Conservation (phyloP, 352 stramenopile genomes). For the Globisporangium parvum region DNA sequence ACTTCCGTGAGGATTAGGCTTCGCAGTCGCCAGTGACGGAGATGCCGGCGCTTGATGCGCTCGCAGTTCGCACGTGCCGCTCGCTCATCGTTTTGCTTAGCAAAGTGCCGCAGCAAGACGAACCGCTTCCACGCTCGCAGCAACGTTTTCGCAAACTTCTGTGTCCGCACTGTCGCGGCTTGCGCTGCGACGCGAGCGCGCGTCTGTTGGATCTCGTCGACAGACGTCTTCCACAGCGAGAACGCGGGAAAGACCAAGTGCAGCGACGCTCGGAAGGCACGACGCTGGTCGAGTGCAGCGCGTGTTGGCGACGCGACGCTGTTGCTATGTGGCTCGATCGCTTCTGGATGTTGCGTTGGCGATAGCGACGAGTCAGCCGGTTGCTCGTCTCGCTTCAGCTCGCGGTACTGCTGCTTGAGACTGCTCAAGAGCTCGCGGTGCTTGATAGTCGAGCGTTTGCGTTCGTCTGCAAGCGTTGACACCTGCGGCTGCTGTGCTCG, state of each 20-base stretch:
- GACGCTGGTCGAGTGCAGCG: not conserved
- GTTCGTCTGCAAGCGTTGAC: too few relatives aligned
- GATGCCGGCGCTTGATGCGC: not conserved
- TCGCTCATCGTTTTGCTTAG: not conserved
- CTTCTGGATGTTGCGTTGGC: not conserved
- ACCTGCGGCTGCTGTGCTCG: not conserved
- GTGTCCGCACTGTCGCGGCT: not conserved
- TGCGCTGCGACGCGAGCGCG: not conserved
- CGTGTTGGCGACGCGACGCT: not conserved
- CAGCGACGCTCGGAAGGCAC: conserved; percentile 8
- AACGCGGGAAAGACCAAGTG: conserved; percentile 12
- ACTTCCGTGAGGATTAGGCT: not conserved
- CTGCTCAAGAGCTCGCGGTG: conserved; percentile 2
- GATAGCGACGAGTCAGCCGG: not conserved
- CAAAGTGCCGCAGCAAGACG: not conserved
- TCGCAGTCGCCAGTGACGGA: conserved; percentile 2
- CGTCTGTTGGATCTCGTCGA: not conserved
- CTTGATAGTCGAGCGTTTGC: too few relatives aligned
- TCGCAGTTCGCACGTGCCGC: not conserved
- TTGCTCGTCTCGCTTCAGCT: conserved; percentile 5
- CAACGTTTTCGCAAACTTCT: not conserved
- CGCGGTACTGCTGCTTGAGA: conserved; percentile 8
- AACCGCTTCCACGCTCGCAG: conserved; percentile 9
- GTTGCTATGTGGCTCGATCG: not conserved
- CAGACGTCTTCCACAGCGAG: conserved; percentile 5